Conservation (phyloP, 108 stramenopile genomes). For the Fistulifera pelliculosa region DNA sequence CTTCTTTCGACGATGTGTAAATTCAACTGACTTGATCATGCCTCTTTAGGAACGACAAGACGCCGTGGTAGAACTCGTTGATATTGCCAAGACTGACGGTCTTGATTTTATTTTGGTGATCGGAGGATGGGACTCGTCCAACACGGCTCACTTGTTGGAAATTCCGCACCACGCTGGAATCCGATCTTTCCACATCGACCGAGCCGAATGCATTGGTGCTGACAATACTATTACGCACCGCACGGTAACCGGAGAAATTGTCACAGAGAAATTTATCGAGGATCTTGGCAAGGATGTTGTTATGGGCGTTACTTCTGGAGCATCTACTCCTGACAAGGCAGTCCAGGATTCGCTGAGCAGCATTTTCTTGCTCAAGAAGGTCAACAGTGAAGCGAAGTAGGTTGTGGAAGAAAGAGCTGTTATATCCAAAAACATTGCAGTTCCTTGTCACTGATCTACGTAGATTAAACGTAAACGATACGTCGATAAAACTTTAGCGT, state of each 20-base stretch:
- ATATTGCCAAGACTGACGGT: slow-evolving; percentile 44
- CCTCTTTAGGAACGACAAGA: slow-evolving; percentile 80
- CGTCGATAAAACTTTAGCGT: no score
- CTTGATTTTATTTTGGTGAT: slow-evolving; percentile 94
- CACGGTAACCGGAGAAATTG: slow-evolving; percentile 73
- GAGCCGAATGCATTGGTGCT: slow-evolving; percentile 77
- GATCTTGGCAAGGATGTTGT: slow-evolving; percentile 62
- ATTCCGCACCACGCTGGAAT: slow-evolving; percentile 79
- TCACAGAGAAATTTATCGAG: slow-evolving; percentile 69
- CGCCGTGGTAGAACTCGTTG: slow-evolving; percentile 87
- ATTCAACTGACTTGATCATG: not conserved
- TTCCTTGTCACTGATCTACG: no score
- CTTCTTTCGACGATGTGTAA: not conserved
- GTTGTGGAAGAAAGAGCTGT: no score
- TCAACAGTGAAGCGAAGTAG: slow-evolving; percentile 11
- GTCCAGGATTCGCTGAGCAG: slow-evolving; percentile 80
- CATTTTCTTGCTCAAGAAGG: slow-evolving; percentile 78
- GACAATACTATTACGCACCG: slow-evolving; percentile 87
- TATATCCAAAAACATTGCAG: no score
- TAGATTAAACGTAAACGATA: no score
- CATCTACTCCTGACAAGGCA: slow-evolving; percentile 88
- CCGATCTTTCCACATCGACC: slow-evolving; percentile 90
- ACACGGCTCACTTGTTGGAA: slow-evolving; percentile 93
- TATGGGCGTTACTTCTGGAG: slow-evolving; percentile 94
- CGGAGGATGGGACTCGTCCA: slow-evolving; percentile 96